A percentile compares a stretch with the other conserved stretches of the same genome.
phyloP scores from a whole-genome alignment of 2,329 filamentous ascomycete species.

The Colletotrichum camelliae region DNA sequence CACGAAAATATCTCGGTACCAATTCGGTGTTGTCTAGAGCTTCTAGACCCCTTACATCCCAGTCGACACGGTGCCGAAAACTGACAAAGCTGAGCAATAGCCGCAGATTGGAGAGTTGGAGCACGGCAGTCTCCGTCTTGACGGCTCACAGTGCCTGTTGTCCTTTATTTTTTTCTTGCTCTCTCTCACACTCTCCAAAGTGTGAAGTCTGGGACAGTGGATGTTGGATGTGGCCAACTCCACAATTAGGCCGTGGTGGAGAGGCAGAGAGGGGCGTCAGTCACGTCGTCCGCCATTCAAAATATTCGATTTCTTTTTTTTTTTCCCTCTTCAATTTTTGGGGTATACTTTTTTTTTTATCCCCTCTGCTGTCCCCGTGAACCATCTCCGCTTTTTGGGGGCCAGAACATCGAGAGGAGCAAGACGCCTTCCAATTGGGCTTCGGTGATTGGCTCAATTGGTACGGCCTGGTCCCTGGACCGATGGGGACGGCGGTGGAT shows the following conservation, averaged over 20 bases:
- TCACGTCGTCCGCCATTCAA: neutral
- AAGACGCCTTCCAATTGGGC: neutral
- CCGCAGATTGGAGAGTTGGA: neutral
- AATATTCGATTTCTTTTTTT: neutral
- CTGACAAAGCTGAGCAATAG: neutral
- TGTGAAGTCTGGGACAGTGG: neutral
- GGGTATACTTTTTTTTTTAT: neutral
- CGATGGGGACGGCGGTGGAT: neutral
- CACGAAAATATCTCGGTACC: constrained; percentile 14
- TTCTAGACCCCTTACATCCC: neutral
- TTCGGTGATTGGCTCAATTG: neutral
- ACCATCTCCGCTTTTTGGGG: neutral
- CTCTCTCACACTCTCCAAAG: neutral
- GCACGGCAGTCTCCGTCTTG: neutral
- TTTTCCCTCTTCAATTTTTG: neutral
- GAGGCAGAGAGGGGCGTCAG: neutral
- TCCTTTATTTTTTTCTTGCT: neutral
- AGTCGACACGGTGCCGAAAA: neutral
- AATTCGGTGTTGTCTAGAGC: neutral
- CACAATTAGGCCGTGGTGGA: constrained; percentile 7
- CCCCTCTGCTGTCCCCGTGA: neutral
- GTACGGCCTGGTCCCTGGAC: neutral
- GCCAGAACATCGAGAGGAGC: neutral
- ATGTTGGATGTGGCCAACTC: neutral
- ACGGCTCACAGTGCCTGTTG: neutral